Percentiles rank a stretch among this genome's conserved stretches.
These are phyloP conservation scores for Cystobasidium ongulense DNA, from an alignment of 768 basidiomycete species.

Conservation along the genomic window DNA sequence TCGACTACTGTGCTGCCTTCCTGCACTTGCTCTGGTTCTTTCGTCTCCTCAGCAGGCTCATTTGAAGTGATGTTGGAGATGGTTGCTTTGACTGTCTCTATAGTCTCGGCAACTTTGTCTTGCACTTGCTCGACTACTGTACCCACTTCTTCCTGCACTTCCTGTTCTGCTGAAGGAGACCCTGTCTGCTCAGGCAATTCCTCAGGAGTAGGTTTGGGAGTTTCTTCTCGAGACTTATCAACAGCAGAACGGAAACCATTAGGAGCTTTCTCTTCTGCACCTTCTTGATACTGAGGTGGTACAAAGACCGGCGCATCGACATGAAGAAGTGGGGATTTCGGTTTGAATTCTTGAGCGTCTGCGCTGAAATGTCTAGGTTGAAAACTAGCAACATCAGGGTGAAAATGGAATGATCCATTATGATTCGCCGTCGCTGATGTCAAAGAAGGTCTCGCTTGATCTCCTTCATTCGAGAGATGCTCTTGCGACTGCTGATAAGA, in stretches of 20 bases:
- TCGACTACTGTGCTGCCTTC: too few relatives aligned
- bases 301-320: background rate
- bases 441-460: background rate
- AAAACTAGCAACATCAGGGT: slow-evolving; percentile 10
- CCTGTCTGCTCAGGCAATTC: background rate
- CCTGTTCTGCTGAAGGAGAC: too few relatives aligned
- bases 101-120: background rate
- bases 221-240: background rate
- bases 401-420: slow-evolving; percentile 11
- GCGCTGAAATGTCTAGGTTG: background rate
- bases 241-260: background rate
- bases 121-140: background rate
- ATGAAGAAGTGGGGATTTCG: slow-evolving; percentile 1
- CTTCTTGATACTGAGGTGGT: background rate
- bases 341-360: slow-evolving; percentile 11
- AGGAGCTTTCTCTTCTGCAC: background rate
- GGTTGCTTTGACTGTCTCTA: background rate
- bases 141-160: background rate
- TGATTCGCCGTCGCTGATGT: background rate
- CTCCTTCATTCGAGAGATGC: background rate
- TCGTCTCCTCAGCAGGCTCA: background rate
- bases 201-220: background rate
- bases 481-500: background rate
- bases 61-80: background rate
- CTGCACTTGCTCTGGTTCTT: background rate